Evolutionary conservation across 73 alveolate genomes (phyloP).

Genomic region (Uronychia binucleata): DNA sequence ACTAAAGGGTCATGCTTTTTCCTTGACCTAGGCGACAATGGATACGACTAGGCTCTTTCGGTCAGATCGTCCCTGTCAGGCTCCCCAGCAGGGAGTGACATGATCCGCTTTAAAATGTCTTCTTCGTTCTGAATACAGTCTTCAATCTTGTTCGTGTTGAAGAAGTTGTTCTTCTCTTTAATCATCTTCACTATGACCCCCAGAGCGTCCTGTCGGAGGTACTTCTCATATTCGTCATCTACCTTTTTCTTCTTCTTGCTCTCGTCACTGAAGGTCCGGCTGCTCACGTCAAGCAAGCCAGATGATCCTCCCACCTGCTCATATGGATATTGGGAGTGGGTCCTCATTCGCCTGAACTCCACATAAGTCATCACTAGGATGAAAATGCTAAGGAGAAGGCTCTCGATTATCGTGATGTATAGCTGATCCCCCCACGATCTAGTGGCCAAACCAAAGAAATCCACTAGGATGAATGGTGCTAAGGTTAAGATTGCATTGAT

Average conservation of each 20-base stretch:
- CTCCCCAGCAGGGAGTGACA: not conserved
- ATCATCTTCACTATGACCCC: not conserved
- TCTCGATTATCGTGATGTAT: not conserved
- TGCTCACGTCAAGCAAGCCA: not conserved
- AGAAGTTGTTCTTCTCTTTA: not conserved
- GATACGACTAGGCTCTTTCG: not conserved
- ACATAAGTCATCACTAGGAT: not conserved
- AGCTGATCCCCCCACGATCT: not conserved
- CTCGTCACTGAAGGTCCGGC: not conserved
- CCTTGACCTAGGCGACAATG: not conserved
- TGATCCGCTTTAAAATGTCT: not conserved
- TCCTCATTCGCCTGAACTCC: not conserved
- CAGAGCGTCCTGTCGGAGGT: not conserved
- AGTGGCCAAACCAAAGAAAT: slow-evolving; percentile 13
- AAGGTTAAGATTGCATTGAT: slow-evolving; percentile 10
- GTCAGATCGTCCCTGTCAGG: not conserved
- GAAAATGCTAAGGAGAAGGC: not conserved
- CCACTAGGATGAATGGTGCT: slow-evolving; percentile 19
- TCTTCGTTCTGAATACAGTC: not conserved
- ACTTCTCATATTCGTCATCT: not conserved
- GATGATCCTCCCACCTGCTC: not conserved
- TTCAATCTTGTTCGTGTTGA: not conserved
- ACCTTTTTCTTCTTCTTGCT: not conserved
- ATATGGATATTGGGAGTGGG: not conserved
- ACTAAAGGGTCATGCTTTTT: not conserved